Evolutionary conservation across 2,329 filamentous ascomycete species (phyloP).

Genomic region (Emergomyces orientalis): DNA sequence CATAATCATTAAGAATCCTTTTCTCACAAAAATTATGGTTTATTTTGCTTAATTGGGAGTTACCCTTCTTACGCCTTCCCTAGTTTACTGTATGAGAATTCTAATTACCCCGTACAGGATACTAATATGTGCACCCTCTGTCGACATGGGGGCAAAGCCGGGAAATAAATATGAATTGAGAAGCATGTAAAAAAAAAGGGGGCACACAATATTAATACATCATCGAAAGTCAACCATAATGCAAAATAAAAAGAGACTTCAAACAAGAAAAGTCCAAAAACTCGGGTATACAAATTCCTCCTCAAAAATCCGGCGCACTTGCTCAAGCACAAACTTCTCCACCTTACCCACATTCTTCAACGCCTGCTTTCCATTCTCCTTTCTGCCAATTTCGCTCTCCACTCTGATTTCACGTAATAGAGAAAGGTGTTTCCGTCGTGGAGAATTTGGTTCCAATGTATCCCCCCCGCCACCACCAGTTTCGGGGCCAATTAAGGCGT

Average conservation of each 20-base stretch:
- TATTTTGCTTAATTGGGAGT: neutral
- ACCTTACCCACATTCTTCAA: conserved; percentile 98
- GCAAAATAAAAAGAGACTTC: conserved; percentile 17
- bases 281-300: conserved; percentile 98
- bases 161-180: neutral
- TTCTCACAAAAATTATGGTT: neutral
- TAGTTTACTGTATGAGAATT: neutral
- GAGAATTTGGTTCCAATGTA: conserved; percentile 21
- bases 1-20: neutral
- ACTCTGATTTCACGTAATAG: conserved; percentile 87
- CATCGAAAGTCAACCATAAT: neutral
- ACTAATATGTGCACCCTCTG: neutral
- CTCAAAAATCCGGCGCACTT: conserved; percentile 93
- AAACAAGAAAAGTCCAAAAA: conserved; percentile 95
- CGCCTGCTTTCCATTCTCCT: conserved; percentile 84
- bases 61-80: neutral
- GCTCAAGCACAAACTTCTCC: conserved; percentile 91
- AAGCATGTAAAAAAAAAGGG: neutral
- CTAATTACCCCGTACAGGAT: neutral
- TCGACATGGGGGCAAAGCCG: neutral
- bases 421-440: conserved; percentile 52
- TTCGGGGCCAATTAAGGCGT: conserved; percentile 53
- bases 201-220: neutral
- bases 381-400: conserved; percentile 93
- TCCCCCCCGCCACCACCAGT: conserved; percentile 11